A percentile compares a stretch with the other conserved stretches of the same genome.
phyloP scores from a whole-genome alignment of 768 basidiomycete genomes.

The Phaffia tasmanica region DNA sequence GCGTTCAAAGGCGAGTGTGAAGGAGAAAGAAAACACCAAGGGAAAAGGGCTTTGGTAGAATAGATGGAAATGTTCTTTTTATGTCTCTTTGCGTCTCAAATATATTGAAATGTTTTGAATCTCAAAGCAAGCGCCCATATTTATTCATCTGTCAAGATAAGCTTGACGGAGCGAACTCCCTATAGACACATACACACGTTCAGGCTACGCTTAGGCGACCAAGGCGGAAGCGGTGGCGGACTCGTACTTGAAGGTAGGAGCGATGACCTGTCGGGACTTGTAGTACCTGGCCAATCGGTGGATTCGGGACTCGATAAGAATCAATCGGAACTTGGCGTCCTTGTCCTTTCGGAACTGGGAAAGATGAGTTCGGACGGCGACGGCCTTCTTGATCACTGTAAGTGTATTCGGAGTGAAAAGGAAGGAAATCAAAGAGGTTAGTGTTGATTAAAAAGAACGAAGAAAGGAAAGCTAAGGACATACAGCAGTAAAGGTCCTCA shows the following conservation, averaged over 20 bases:
- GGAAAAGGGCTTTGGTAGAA: too few relatives aligned
- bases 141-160: too few relatives aligned
- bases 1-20: too few relatives aligned
- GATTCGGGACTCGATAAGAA: slow-evolving; percentile 97
- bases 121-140: too few relatives aligned
- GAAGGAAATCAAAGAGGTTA: slow-evolving; percentile 3
- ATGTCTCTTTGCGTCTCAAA: too few relatives aligned
- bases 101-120: too few relatives aligned
- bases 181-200: too few relatives aligned
- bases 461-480: neutral
- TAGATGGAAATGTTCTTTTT: too few relatives aligned
- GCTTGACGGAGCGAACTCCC: too few relatives aligned
- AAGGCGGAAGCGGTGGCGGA: slow-evolving; percentile 67
- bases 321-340: slow-evolving; percentile 81
- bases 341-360: slow-evolving; percentile 98
- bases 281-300: slow-evolving; percentile 97
- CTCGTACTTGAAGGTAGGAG: slow-evolving; percentile 98
- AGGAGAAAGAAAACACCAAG: too few relatives aligned
- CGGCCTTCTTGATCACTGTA: slow-evolving; percentile 90
- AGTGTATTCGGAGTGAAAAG: too few relatives aligned
- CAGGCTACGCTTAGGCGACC: neutral
- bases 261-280: slow-evolving; percentile 80
- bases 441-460: neutral
- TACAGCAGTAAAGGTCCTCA: slow-evolving; percentile 94
- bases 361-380: slow-evolving; percentile 96